Conservation (phyloP, 1,139 yeast genomes). For the Hyphopichia buzzinii region DNA sequence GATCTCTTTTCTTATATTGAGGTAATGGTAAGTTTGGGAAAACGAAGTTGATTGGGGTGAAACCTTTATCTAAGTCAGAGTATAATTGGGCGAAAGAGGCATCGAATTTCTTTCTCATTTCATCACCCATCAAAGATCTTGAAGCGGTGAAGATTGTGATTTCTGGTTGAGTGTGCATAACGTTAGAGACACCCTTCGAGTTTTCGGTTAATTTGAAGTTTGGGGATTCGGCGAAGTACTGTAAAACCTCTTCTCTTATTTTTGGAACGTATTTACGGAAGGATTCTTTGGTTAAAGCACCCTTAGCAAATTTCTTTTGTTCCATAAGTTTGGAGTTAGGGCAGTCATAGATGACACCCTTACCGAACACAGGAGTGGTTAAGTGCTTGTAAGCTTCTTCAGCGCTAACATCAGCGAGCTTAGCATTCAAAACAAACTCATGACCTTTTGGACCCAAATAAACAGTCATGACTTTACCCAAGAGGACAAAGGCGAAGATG, state of each 20-base stretch:
- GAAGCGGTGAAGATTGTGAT: conserved; percentile 96
- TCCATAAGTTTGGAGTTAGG: conserved; percentile 94
- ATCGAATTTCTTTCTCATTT: conserved; percentile 80
- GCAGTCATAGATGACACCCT: conserved; percentile 96
- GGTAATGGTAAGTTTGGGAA: conserved; percentile 94
- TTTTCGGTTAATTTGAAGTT: conserved; percentile 40
- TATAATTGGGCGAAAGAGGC: conserved; percentile 81
- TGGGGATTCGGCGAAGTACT: conserved; percentile 59
- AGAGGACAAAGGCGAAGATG: conserved; percentile 80
- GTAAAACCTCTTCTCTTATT: conserved; percentile 72
- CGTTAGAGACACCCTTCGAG: conserved; percentile 57
- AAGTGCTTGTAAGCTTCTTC: conserved; percentile 94
- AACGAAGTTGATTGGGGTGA: conserved; percentile 93
- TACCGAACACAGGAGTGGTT: conserved; percentile 96
- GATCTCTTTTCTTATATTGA: conserved; percentile 77
- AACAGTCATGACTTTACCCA: conserved; percentile 94
- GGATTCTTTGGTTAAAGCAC: conserved; percentile 81
- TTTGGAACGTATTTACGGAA: conserved; percentile 85
- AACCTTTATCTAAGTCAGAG: conserved; percentile 93
- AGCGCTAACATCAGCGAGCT: conserved; percentile 86
- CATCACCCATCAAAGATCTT: conserved; percentile 86
- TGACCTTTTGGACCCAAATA: conserved; percentile 97
- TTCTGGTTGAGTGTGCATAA: conserved; percentile 88
- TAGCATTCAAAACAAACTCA: conserved; percentile 91
- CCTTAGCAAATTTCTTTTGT: conserved; percentile 94